A percentile compares a stretch with the other conserved stretches of the same genome.
Evolutionary conservation across 768 basidiomycete species (phyloP).

Genomic region (Tephrocybe sp.): DNA sequence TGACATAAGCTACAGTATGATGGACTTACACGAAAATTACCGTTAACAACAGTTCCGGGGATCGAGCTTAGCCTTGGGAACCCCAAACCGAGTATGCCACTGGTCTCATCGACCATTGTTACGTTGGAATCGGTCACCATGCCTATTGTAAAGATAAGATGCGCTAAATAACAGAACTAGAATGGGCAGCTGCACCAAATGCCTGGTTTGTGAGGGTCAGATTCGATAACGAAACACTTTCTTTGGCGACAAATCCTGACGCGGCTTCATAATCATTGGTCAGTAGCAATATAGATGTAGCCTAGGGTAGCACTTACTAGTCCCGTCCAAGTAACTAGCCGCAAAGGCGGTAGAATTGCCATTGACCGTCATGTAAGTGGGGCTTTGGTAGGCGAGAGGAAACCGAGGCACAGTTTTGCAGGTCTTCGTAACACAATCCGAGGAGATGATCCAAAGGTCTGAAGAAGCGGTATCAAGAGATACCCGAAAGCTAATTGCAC

Average conservation of each 20-base stretch:
- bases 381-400: constrained; percentile 64
- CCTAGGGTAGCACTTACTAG: constrained; percentile 44
- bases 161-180: background rate
- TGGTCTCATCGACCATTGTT: constrained; percentile 59
- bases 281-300: background rate
- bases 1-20: background rate
- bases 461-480: constrained; percentile 76
- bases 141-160: constrained; percentile 34
- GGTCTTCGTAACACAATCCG: constrained; percentile 52
- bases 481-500: constrained; percentile 64
- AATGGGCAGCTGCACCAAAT: constrained; percentile 50
- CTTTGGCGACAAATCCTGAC: constrained; percentile 70
- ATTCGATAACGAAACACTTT: constrained; percentile 60
- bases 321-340: constrained; percentile 65
- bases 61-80: constrained; percentile 75
- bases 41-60: constrained; percentile 40
- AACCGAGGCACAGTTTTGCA: constrained; percentile 68
- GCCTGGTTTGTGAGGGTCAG: constrained; percentile 60
- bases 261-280: constrained; percentile 40
- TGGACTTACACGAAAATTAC: constrained; percentile 28
- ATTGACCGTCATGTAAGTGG: constrained; percentile 62
- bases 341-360: constrained; percentile 60
- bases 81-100: constrained; percentile 74
- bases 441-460: constrained; percentile 71
- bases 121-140: constrained; percentile 64